Conservation (phyloP, 805 yeast species). For the Wickerhamomyces subpelliculosus region DNA sequence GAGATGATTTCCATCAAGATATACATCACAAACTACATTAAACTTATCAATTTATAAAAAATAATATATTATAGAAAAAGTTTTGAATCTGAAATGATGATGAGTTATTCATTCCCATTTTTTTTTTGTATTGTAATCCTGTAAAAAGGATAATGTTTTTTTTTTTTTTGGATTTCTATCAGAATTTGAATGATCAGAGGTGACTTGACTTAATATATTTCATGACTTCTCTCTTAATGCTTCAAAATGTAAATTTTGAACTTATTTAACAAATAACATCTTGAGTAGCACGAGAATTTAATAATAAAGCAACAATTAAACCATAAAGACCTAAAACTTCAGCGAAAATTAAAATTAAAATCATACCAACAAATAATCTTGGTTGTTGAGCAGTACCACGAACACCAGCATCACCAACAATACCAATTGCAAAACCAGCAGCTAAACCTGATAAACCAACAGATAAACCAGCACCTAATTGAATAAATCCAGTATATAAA, state of each 20-base stretch:
- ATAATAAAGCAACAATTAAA: conserved; percentile 92
- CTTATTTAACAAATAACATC: conserved; percentile 68
- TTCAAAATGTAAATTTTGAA: background rate
- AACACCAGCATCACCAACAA: conserved; percentile 99
- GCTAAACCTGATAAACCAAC: conserved; percentile 97
- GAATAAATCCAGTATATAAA: conserved; percentile 94
- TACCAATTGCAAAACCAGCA: conserved; percentile 98
- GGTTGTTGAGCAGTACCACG: conserved; percentile 99
- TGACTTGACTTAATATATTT: too few species aligned
- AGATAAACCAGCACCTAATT: conserved; percentile 95
- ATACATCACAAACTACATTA: too few species aligned
- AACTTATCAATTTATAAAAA: too few species aligned
- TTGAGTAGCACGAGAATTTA: conserved; percentile 96
- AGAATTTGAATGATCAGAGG: too few species aligned
- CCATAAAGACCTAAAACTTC: conserved; percentile 99
- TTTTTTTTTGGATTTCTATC: too few species aligned
- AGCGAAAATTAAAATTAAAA: conserved; percentile 95
- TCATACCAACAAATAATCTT: conserved; percentile 97
- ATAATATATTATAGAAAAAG: too few species aligned
- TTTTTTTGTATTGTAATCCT: too few species aligned
- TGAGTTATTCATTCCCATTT: too few species aligned
- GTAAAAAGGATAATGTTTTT: too few species aligned
- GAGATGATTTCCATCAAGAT: too few species aligned
- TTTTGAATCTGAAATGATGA: too few species aligned
- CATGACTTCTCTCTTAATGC: too few species aligned